phyloP scores from a whole-genome alignment of 441 rosid genomes.

The Biscutella laevigata region DNA sequence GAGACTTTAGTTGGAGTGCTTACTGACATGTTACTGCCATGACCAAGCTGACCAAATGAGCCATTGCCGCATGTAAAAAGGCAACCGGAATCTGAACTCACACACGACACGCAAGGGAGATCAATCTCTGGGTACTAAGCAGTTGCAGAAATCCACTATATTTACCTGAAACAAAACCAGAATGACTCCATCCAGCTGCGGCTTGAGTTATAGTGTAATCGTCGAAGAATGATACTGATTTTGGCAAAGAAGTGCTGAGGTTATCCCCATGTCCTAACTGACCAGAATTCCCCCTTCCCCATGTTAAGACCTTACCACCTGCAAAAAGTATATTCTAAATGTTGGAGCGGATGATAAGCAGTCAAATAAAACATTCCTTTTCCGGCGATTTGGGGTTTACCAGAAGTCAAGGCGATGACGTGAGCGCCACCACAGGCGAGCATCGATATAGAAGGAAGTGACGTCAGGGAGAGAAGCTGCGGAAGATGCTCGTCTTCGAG shows the following conservation, averaged over 20 bases:
- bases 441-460: constrained; percentile 39
- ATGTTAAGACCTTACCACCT: constrained; percentile 66
- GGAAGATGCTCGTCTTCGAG: constrained; percentile 64
- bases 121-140: background rate
- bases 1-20: constrained; percentile 47
- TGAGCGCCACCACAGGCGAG: constrained; percentile 76
- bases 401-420: constrained; percentile 47
- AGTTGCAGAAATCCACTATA: background rate
- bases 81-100: constrained; percentile 35
- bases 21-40: constrained; percentile 49
- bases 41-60: constrained; percentile 89
- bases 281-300: constrained; percentile 91
- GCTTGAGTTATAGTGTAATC: constrained; percentile 35
- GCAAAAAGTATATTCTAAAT: background rate
- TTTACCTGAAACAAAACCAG: constrained; percentile 72
- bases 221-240: constrained; percentile 34
- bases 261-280: constrained; percentile 77
- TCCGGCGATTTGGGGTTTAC: constrained; percentile 6
- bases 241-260: constrained; percentile 34
- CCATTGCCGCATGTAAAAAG: constrained; percentile 83
- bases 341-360: background rate
- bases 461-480: constrained; percentile 47
- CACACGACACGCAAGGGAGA: background rate
- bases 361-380: background rate
- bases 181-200: constrained; percentile 86